phyloP scores from a whole-genome alignment of 306 rosid species.

The Prunus padus region DNA sequence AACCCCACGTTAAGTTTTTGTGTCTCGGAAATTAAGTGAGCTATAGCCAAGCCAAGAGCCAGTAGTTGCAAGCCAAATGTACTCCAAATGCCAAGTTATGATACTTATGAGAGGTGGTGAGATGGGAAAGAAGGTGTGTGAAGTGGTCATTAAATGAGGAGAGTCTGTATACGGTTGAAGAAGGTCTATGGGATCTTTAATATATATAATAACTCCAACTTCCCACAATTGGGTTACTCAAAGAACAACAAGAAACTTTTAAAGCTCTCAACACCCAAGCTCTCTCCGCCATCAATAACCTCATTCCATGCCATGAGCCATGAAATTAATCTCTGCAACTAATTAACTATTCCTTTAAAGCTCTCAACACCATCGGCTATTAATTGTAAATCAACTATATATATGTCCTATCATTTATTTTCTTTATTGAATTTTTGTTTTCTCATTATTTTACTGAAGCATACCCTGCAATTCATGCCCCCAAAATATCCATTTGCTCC shows the following conservation, averaged over 20 bases:
- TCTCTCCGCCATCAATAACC: conserved; percentile 46
- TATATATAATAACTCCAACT: conserved; percentile 68
- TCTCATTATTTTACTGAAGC: not conserved
- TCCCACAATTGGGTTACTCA: conserved; percentile 56
- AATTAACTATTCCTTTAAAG: conserved; percentile 29
- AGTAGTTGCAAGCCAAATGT: conserved; percentile 21
- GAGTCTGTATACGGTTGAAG: conserved; percentile 63
- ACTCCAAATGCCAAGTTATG: conserved; percentile 17
- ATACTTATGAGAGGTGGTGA: conserved; percentile 60
- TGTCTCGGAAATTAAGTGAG: not conserved
- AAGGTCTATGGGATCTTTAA: conserved; percentile 48
- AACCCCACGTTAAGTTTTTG: not conserved
- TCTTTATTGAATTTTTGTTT: not conserved
- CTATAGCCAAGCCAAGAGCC: conserved; percentile 16
- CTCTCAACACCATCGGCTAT: conserved; percentile 47
- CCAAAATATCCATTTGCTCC: conserved; percentile 9
- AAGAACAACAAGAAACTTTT: conserved; percentile 36
- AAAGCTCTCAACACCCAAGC: conserved; percentile 72
- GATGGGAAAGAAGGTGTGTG: conserved; percentile 31
- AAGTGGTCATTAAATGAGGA: conserved; percentile 49
- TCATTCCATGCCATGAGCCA: conserved; percentile 31
- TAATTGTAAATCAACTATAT: conserved; percentile 32
- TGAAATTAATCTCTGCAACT: conserved; percentile 40
- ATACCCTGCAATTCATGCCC: not conserved
- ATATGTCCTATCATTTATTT: conserved; percentile 29